These are phyloP conservation scores for Ilex asprella DNA, from an alignment of 257 asterid species.

Conservation along the genomic window DNA sequence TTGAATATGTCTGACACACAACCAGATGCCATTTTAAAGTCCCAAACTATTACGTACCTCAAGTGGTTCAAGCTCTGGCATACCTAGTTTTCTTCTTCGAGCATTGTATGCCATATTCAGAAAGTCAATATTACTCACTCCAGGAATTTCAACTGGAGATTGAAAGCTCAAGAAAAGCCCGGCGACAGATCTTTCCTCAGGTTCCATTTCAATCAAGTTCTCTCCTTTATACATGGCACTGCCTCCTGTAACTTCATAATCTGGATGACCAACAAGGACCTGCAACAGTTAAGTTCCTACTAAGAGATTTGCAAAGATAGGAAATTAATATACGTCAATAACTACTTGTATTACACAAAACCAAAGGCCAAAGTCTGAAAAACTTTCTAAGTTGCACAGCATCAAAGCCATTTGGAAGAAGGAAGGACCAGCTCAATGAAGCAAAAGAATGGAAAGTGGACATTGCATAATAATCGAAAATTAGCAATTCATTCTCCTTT, in stretches of 20 bases:
- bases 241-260: slow-evolving; percentile 89
- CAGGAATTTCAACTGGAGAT: slow-evolving; percentile 95
- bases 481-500: too few species aligned
- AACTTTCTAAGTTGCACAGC: neutral
- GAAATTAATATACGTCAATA: neutral
- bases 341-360: neutral
- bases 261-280: slow-evolving; percentile 99
- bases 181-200: slow-evolving; percentile 93
- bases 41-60: slow-evolving; percentile 47
- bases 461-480: too few species aligned
- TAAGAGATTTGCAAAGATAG: slow-evolving; percentile 1
- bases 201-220: slow-evolving; percentile 85
- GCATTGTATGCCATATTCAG: slow-evolving; percentile 97
- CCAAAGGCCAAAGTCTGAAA: neutral
- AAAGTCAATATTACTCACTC: slow-evolving; percentile 91
- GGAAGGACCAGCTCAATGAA: too few species aligned
- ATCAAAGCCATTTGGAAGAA: neutral
- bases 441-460: too few species aligned
- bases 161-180: slow-evolving; percentile 98
- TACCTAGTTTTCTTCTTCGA: slow-evolving; percentile 62
- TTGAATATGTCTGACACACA: too few species aligned
- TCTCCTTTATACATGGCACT: slow-evolving; percentile 75
- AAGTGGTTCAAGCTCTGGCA: slow-evolving; percentile 90
- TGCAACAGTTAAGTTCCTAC: slow-evolving; percentile 28
- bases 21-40: neutral